These are phyloP conservation scores for Solanum pimpinellifolium DNA, from an alignment of 257 asterid genomes.

Conservation along the genomic window DNA sequence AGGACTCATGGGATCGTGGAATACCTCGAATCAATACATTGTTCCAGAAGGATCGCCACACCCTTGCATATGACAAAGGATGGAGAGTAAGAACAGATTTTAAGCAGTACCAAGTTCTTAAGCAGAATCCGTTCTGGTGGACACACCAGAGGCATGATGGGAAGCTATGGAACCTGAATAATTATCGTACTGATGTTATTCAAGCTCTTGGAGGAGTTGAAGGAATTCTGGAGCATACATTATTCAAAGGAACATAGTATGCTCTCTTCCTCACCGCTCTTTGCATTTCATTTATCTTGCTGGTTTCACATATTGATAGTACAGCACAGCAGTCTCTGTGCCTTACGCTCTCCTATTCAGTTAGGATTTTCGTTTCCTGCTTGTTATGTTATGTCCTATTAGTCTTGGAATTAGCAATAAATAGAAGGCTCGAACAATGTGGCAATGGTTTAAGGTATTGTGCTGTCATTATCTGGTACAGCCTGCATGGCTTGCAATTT, in stretches of 20 bases:
- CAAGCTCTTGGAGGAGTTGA: slow-evolving; percentile 99
- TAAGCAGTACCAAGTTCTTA: slow-evolving; percentile 97
- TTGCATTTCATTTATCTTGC: not conserved
- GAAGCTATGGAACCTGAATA: slow-evolving; percentile 95
- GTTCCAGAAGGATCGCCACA: slow-evolving; percentile 97
- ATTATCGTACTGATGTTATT: slow-evolving; percentile 95
- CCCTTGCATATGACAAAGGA: slow-evolving; percentile 99
- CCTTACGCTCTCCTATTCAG: not conserved
- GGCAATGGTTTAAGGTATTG: not conserved
- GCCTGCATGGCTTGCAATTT: not conserved
- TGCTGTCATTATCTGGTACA: not conserved
- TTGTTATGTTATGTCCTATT: not conserved
- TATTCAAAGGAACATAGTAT: slow-evolving; percentile 98
- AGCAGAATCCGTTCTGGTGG: slow-evolving; percentile 99
- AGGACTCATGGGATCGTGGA: slow-evolving; percentile 99
- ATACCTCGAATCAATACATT: slow-evolving; percentile 96
- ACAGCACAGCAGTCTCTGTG: not conserved
- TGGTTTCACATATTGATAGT: not conserved
- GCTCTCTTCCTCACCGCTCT: slow-evolving; percentile 9
- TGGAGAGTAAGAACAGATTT: slow-evolving; percentile 99
- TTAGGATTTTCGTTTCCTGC: not conserved
- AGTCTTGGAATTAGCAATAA: not conserved
- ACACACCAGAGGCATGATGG: slow-evolving; percentile 99
- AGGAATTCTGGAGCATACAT: slow-evolving; percentile 96
- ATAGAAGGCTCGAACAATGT: not conserved